These are phyloP conservation scores for Mycena latifolia DNA, from an alignment of 768 basidiomycete species.

Conservation along the genomic window DNA sequence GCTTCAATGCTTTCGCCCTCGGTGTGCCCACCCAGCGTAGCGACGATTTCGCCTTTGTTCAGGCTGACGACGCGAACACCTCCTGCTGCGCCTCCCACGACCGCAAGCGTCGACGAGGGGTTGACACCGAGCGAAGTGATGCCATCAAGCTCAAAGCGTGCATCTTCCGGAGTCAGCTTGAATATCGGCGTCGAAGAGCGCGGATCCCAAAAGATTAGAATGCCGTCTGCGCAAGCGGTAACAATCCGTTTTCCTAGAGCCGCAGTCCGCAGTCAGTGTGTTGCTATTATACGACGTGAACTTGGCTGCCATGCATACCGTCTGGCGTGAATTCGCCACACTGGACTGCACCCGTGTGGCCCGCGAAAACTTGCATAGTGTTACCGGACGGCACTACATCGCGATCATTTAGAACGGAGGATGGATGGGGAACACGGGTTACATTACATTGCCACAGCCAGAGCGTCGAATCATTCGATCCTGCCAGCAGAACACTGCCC, in stretches of 20 bases:
- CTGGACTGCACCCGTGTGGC: constrained; percentile 86
- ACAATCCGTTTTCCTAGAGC: constrained; percentile 85
- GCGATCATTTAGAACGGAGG: constrained; percentile 3
- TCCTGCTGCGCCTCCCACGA: constrained; percentile 90
- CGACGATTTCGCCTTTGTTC: constrained; percentile 86
- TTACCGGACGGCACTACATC: constrained; percentile 85
- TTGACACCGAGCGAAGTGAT: constrained; percentile 92
- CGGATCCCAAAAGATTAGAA: constrained; percentile 93
- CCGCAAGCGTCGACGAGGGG: constrained; percentile 87
- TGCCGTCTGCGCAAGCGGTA: constrained; percentile 87
- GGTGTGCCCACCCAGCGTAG: constrained; percentile 83
- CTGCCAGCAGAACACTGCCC: constrained; percentile 88
- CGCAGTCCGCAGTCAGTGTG: constrained; percentile 21
- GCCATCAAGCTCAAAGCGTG: constrained; percentile 83
- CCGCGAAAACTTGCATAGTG: constrained; percentile 96
- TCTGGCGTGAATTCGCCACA: constrained; percentile 94
- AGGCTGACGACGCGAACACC: constrained; percentile 90
- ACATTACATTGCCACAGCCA: constrained; percentile 98
- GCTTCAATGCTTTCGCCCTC: constrained; percentile 93
- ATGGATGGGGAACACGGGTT: constrained; percentile 5
- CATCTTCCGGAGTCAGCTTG: constrained; percentile 80
- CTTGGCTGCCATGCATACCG: constrained; percentile 60
- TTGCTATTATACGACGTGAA: constrained; percentile 5
- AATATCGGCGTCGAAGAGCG: constrained; percentile 81
- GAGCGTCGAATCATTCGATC: constrained; percentile 92